Evolutionary conservation across 192 early-diverging fungal species (phyloP), one percentile per base, ranked within the genome.

Genomic region (Coemansia brasiliensis): DNA sequence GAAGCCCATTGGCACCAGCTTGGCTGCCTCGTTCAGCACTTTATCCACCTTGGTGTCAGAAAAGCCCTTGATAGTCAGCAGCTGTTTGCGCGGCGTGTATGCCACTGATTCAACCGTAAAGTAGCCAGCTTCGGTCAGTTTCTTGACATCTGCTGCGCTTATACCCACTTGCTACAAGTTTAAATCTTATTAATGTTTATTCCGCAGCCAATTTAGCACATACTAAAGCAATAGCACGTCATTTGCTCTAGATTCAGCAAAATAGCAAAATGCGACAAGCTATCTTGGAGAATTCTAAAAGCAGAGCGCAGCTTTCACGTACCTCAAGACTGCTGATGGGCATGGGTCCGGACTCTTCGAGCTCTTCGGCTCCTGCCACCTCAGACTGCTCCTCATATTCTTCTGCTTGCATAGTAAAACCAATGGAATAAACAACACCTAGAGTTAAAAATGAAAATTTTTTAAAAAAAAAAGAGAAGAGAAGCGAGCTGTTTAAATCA

Each of bases 1-100:
- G 67, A 98, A 98, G 6, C 93, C 92, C 86, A 97, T 90, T 4
- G 94, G 94, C 13, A 96, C 88, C 12, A 98, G 63, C 61, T 93
- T 95, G 52, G 89, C 81, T 4, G 95, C 95, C 85, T 98, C 96
- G 25, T 83, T 63, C 15, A 96, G 63, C 24, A 98, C 88, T 67
- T 97, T 97, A 65, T 98, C 96, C 21, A 89, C 96, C 65, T 98
- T 98, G 39, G 86, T 85, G 61, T 98, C 96, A 0, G 93, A 93
- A 59, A 96, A 89, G 32, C 96, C 96, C 68, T 98, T 98, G 74
- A 98, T 90, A 5, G 81, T 72, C 21, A 96, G 69, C 17, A 97
- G 71, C 43, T 76, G 61, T 76, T 95, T 96, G 69, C 89, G 91
- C 6, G 96, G 93, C 1, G 96, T 93, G 75, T 85, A 97, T 27